A percentile compares a stretch with the other conserved stretches of the same genome.
These are phyloP conservation scores for Angophora floribunda DNA, from an alignment of 345 rosid genomes.

Conservation along the genomic window DNA sequence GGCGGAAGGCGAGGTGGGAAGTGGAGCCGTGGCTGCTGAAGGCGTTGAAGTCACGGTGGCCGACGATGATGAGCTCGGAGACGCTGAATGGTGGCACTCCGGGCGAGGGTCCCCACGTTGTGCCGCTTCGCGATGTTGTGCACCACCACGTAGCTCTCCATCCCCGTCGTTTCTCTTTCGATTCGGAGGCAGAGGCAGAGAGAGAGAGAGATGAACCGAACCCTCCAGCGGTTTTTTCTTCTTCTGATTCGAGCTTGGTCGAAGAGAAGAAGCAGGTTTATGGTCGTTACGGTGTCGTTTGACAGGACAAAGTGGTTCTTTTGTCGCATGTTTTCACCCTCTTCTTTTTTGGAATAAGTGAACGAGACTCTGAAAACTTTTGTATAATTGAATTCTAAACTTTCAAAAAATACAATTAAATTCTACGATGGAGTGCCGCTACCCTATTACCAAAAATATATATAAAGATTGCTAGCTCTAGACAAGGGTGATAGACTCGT, in stretches of 20 bases:
- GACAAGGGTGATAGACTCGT: too few species aligned
- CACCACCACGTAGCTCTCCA: conserved; percentile 80
- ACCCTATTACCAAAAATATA: too few species aligned
- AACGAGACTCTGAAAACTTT: too few species aligned
- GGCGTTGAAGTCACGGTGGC: conserved; percentile 92
- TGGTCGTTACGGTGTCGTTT: background rate
- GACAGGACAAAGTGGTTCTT: background rate
- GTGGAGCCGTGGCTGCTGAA: conserved; percentile 98
- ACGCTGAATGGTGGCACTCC: conserved; percentile 97
- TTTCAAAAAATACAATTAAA: too few species aligned
- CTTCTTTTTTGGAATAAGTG: too few species aligned
- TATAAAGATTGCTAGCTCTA: too few species aligned
- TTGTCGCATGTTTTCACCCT: background rate
- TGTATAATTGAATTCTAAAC: too few species aligned
- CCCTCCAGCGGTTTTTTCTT: background rate
- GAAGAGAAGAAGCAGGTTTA: background rate
- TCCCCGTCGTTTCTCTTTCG: conserved; percentile 15
- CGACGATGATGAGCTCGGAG: conserved; percentile 72
- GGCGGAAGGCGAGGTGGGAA: conserved; percentile 78
- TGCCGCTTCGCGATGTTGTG: conserved; percentile 98
- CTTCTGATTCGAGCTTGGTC: background rate
- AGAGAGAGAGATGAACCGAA: background rate
- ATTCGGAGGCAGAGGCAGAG: background rate
- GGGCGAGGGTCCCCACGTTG: conserved; percentile 88
- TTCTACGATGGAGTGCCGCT: too few species aligned